Evolutionary conservation across 2,329 filamentous ascomycete genomes (phyloP).

Genomic region (Phialophora verrucosa): DNA sequence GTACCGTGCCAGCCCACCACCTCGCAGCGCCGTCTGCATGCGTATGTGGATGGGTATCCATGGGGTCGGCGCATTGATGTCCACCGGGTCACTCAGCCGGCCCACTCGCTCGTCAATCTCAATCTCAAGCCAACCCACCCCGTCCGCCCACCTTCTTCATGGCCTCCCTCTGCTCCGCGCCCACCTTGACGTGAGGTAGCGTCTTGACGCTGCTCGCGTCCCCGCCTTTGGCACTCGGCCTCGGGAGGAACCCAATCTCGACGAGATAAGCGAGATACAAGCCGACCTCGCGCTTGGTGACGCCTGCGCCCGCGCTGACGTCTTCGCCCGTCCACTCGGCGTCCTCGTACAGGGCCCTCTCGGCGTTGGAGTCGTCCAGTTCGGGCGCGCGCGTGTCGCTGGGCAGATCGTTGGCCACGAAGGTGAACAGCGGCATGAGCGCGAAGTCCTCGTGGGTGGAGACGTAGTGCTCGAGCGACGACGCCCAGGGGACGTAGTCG

Average conservation of each 20-base stretch:
- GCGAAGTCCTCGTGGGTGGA: constrained; percentile 67
- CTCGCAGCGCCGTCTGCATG: not conserved
- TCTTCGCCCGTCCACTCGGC: constrained; percentile 64
- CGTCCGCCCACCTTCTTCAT: constrained; percentile 61
- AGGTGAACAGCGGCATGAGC: constrained; percentile 75
- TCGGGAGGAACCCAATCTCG: constrained; percentile 65
- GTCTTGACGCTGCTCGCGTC: constrained; percentile 37
- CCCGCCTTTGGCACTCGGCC: constrained; percentile 43
- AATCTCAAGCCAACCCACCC: constrained; percentile 42
- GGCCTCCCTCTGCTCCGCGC: constrained; percentile 55
- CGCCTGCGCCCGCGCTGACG: constrained; percentile 61
- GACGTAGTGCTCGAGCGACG: constrained; percentile 71
- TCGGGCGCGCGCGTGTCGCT: constrained; percentile 73
- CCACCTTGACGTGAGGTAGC: constrained; percentile 55
- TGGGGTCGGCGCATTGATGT: not conserved
- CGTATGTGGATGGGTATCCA: not conserved
- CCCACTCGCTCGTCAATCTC: not conserved
- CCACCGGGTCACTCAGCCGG: not conserved
- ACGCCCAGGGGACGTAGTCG: constrained; percentile 71
- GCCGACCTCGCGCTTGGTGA: constrained; percentile 67
- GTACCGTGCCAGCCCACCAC: too few relatives aligned
- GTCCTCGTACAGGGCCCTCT: constrained; percentile 68
- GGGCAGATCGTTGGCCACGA: constrained; percentile 73
- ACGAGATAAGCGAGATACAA: constrained; percentile 68
- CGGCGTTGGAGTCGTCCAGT: constrained; percentile 74